Base-by-base conservation (phyloP, 108 stramenopile species). In the Cyclostephanos tholiformis region DNA sequence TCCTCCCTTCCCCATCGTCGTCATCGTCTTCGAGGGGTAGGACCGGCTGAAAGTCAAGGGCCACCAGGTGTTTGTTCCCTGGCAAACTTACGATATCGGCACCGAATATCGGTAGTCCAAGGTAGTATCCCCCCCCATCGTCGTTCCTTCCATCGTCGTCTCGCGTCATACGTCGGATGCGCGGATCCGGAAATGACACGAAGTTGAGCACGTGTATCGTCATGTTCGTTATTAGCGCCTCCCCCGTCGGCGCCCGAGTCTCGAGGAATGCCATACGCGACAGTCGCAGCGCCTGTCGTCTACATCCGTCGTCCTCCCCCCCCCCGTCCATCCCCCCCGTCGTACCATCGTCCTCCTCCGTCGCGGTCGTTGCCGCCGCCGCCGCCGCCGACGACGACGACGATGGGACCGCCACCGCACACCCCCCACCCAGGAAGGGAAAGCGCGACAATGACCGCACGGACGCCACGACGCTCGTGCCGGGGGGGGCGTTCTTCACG, bases 81-180 rank as follows among this genome's bases (percentile, higher is more conserved):
- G 93, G 93, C 49, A 94, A 76, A 17, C 82, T 83, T 11, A 94
- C 93, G n/a, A 94, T 71, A 76, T 94, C 93, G 1, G 85, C 86
- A 13, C 93, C 90, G 67, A 86, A 88, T 11, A 94, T 90, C 6
- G 93, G 93, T 12, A 89, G 66, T 17, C 72, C 77, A 2, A 72
- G 8, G 73, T 53, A 52, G 20, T 22, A 76, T 25, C 48, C 59
- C 0, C 26, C 49, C 7, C 27, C 29, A 60, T 14, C 27, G 13
- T 66, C 44, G 2, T 46, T 23, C 2, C 36, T 5, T 1, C 2
- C 27, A 49, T 8, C 44, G 2, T 71, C 71, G 19, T 53, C 25
- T 1, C 52, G 52, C 0, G 66, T 43, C 41, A 16, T 12, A 49
- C 25, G 27, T 68, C 56, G 70, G 12, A 86, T 79, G 23, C 75